Evolutionary conservation across 2,329 filamentous ascomycete genomes (phyloP).

Genomic region (Aureobasidium sp.): DNA sequence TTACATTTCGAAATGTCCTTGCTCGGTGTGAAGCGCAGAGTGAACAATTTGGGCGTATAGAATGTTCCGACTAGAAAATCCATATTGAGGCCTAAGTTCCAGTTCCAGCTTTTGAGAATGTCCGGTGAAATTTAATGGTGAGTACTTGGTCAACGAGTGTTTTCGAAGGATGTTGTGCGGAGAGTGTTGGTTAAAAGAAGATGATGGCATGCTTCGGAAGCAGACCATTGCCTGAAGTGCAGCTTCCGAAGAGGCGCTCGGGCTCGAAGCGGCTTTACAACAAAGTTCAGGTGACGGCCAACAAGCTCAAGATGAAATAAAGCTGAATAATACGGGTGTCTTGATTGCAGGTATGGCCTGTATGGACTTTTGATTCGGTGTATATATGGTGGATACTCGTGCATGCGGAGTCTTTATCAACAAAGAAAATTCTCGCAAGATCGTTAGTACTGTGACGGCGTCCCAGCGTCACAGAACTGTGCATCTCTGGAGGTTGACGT

Average conservation of each 20-base stretch:
- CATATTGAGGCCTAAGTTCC: conserved; percentile 19
- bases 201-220: conserved; percentile 2
- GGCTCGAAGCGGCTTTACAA: background rate
- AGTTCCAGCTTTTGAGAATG: background rate
- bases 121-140: background rate
- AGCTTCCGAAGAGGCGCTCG: background rate
- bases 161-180: background rate
- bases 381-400: too few species aligned
- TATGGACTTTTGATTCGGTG: background rate
- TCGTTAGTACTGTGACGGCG: background rate
- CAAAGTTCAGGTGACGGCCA: background rate
- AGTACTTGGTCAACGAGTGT: background rate
- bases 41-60: conserved; percentile 27
- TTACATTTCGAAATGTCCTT: conserved; percentile 5
- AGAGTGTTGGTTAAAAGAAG: background rate
- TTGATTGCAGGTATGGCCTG: background rate
- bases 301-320: background rate
- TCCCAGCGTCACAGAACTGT: background rate
- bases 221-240: background rate
- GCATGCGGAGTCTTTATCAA: too few species aligned
- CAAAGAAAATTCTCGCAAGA: background rate
- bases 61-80: conserved; percentile 32
- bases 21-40: conserved; percentile 25
- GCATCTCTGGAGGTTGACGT: background rate
- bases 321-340: background rate